phyloP scores from a whole-genome alignment of 768 basidiomycete genomes.

The Mycena indigotica region DNA sequence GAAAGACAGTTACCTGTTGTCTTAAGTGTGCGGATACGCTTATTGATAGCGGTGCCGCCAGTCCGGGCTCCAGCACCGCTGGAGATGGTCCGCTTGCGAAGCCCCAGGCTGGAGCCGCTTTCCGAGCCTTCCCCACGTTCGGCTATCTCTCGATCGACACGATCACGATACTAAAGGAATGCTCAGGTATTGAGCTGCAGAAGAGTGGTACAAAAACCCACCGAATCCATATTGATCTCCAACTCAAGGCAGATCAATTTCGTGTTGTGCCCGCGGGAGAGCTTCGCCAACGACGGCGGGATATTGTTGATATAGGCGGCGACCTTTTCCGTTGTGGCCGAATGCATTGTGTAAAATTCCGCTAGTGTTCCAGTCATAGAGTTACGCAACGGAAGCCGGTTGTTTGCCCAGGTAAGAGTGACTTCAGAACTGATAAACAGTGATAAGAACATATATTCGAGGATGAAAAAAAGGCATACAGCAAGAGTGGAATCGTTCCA shows the following conservation, averaged over 20 bases:
- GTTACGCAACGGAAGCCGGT: background rate
- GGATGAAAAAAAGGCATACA: background rate
- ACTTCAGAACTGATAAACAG: background rate
- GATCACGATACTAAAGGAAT: background rate
- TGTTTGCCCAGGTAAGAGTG: background rate
- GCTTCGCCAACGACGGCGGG: background rate
- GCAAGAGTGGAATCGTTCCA: background rate
- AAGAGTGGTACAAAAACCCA: background rate
- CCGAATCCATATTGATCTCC: background rate
- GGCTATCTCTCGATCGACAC: background rate
- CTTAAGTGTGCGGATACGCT: background rate
- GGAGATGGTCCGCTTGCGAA: too few relatives aligned
- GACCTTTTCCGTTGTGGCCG: background rate
- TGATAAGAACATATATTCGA: background rate
- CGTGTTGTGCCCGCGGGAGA: background rate
- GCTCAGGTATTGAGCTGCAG: too few relatives aligned
- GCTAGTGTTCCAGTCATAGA: background rate
- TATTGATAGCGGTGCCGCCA: background rate
- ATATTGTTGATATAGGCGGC: background rate
- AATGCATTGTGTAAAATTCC: background rate
- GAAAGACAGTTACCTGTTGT: background rate
- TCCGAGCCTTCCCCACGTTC: too few relatives aligned
- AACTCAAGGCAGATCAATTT: background rate
- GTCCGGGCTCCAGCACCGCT: background rate
- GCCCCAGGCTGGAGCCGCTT: too few relatives aligned